Percentiles rank a stretch among this genome's conserved stretches.
phyloP scores from a whole-genome alignment of 805 yeast genomes.

The Zygosaccharomyces bailii region DNA sequence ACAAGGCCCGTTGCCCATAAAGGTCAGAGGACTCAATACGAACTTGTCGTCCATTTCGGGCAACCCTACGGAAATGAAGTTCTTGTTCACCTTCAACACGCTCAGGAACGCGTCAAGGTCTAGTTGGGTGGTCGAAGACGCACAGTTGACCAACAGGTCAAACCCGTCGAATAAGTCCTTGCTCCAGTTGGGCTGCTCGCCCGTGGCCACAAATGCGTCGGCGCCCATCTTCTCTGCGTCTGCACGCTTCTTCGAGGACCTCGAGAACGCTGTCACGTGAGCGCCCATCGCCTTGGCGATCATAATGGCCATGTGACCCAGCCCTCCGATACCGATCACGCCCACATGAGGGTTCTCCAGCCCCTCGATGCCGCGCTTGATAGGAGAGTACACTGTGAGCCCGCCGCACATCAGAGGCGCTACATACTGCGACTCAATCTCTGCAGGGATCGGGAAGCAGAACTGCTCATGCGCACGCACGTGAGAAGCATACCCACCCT shows the following conservation, averaged over 20 bases:
- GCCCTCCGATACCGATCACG: constrained; percentile 46
- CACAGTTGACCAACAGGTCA: constrained; percentile 46
- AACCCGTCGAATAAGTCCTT: constrained; percentile 32
- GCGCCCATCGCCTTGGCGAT: constrained; percentile 52
- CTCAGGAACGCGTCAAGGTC: constrained; percentile 47
- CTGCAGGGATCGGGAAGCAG: constrained; percentile 49
- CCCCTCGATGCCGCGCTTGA: constrained; percentile 28
- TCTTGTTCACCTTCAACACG: constrained; percentile 54
- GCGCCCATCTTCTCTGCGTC: constrained; percentile 45
- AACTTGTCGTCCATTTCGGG: constrained; percentile 47
- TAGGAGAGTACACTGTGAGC: constrained; percentile 51
- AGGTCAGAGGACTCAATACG: constrained; percentile 37
- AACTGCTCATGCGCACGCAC: constrained; percentile 31
- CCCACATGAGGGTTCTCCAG: constrained; percentile 42
- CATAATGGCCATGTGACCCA: constrained; percentile 46
- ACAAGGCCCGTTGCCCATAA: constrained; percentile 47
- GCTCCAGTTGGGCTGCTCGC: constrained; percentile 40
- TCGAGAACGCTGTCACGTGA: constrained; percentile 47
- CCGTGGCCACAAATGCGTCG: constrained; percentile 48
- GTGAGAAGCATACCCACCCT: constrained; percentile 26
- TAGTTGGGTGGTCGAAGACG: constrained; percentile 46
- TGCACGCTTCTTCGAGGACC: constrained; percentile 42
- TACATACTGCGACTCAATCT: constrained; percentile 39
- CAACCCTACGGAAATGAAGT: constrained; percentile 63
- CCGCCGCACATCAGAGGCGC: constrained; percentile 61